Evolutionary conservation across 2,329 filamentous ascomycete genomes (phyloP).

Genomic region (Laburnicola sp.): DNA sequence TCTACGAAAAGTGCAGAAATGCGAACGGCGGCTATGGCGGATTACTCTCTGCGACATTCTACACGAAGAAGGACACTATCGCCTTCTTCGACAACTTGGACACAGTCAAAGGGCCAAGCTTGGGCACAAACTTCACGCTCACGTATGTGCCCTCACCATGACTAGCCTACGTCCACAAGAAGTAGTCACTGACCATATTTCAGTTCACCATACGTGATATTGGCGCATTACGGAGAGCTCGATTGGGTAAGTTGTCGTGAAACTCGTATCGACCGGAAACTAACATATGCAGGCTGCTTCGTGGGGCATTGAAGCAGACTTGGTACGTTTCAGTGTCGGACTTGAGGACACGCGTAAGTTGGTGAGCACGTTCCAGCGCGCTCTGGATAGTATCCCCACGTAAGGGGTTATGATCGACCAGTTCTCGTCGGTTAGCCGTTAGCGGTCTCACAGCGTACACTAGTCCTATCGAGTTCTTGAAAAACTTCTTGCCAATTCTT

Average conservation of each 20-base stretch:
- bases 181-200: background rate
- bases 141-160: conserved; percentile 52
- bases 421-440: no score
- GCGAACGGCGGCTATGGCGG: conserved; percentile 84
- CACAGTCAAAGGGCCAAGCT: conserved; percentile 88
- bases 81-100: conserved; percentile 84
- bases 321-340: conserved; percentile 87
- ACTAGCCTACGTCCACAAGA: background rate
- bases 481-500: no score
- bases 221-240: conserved; percentile 89
- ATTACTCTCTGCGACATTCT: conserved; percentile 81
- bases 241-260: conserved; percentile 67
- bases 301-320: conserved; percentile 77
- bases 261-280: background rate
- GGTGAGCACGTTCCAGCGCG: conserved; percentile 64
- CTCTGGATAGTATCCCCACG: conserved; percentile 62
- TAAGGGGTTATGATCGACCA: background rate
- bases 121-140: conserved; percentile 96
- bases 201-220: conserved; percentile 82
- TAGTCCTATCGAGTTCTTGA: no score
- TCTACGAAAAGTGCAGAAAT: conserved; percentile 79
- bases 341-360: conserved; percentile 76
- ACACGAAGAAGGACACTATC: conserved; percentile 69
- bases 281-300: conserved; percentile 60
- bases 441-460: no score